Base-by-base conservation (phyloP, 2,329 filamentous ascomycete genomes). In the Cladosporium sp. region DNA sequence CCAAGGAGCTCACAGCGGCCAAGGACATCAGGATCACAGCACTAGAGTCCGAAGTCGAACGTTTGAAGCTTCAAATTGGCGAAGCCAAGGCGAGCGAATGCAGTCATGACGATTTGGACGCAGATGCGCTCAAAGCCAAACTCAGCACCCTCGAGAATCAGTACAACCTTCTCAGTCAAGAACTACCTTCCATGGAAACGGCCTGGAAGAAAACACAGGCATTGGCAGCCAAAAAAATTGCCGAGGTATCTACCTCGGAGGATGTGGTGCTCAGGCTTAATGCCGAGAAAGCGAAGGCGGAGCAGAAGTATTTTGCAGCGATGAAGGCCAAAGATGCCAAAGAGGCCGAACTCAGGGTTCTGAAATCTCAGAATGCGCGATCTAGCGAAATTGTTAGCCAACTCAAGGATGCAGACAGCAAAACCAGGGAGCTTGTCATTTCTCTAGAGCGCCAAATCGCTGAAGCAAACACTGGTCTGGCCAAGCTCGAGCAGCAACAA, bases 271-370 rank as follows among this genome's bases (percentile, higher is more conserved):
- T 82, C 15, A 76, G 87, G 19, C 73, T 95, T 17, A 82, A 82
- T 36, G 88, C 89, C 0, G 90, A 99, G 70, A 99, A 99, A 73
- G 84, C 86, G 57, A 97, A 96, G 70, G 92, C 92, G 1, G 93
- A 99, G 64, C 92, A 97, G 65, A 97, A 97, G 70, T 99, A 95
- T 67, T 97, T 97, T 68, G 89, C 88, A 1, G 89, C 91, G 7
- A 90, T 95, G 77, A 96, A 96, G 67, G 86, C 91, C 59, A 95
- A 92, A 64, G 92, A 97, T 63, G 85, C 87, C 39, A 80, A 89
- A 44, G 86, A 90, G 52, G 78, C 81, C 52, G 92, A 97, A 70
- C 85, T 95, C 41, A 80, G 88, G 59, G 80, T 85, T 3, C 73
- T 96, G 52, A 84, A 89, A 54, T 78, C 83, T 55, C 91, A 97